Base-by-base conservation (phyloP, 2,329 filamentous ascomycete genomes). In the Aurifilum marmelostoma region DNA sequence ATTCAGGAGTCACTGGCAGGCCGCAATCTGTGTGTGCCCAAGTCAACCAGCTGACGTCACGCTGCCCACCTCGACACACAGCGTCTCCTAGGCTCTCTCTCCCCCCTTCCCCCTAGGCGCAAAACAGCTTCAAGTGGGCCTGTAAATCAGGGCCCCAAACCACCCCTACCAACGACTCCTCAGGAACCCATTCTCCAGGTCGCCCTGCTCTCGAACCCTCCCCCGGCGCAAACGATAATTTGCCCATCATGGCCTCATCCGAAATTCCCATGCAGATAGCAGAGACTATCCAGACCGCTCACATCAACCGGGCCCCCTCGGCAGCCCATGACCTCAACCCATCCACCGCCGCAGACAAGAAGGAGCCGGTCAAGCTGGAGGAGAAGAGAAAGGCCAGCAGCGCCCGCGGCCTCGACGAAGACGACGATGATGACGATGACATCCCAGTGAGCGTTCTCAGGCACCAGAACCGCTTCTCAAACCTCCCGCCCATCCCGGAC, bases 251-350 rank as follows among this genome's bases (percentile, higher is more conserved):
- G 86, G 78, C 84, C 43, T 80, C 69, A 32, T 66, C 81, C 37
- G 84, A 86, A n/a, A 79, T 88, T 24, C 85, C 89, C 34, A 80
- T 88, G 32, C 88, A 96, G 77, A 81, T 95, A 68, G 92, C 92
- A 60, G 92, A 92, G 75, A 91, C 91, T 43, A 83, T 97, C 73
- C 94, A 97, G 79, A 89, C 91, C 21, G 92, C 89, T 43, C 92
- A 91, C 76, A 90, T 97, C 80, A 91, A 92, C 72, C 86, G 83
- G 61, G 77, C 89, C 65, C 94, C 94, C 0, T 92, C 92, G 52
- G 85, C 90, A 6, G 79, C 77, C 63, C 91, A 92, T 82, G 94
- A 97, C 81, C 77, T 93, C 75, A 94, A 94, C 77, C 93, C 93
- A 12, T 89, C 92, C 50, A 95, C 93, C 27, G 85, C 91, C 65